Percentiles rank a stretch among this genome's conserved stretches.
Conservation (phyloP, 495 filamentous ascomycete species). For the Chaetomium cochliodes region DNA sequence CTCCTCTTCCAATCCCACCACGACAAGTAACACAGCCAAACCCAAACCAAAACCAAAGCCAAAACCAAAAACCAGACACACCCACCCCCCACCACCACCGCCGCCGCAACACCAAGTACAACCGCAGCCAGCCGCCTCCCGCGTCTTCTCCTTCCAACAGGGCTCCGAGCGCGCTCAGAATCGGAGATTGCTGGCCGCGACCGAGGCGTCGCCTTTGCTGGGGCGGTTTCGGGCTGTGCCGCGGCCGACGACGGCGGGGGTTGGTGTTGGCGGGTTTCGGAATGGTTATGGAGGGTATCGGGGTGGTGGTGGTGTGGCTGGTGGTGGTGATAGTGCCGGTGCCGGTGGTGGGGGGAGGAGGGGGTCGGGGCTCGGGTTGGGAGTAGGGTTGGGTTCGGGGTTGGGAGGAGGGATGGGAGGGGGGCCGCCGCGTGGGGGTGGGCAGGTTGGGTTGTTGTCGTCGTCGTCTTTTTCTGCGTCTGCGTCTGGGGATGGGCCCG, state of each 20-base stretch:
- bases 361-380: not conserved
- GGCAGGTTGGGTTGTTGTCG: slow-evolving; percentile 34
- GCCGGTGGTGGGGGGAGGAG: not conserved
- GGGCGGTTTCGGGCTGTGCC: slow-evolving; percentile 61
- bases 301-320: too few species aligned
- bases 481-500: not conserved
- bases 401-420: not conserved
- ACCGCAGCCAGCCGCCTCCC: slow-evolving; percentile 35
- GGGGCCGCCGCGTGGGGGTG: not conserved
- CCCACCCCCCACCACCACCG: too few species aligned
- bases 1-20: not conserved
- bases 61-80: too few species aligned
- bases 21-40: not conserved
- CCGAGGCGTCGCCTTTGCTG: slow-evolving; percentile 53
- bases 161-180: slow-evolving; percentile 52
- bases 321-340: not conserved
- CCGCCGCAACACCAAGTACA: too few species aligned
- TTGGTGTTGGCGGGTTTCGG: not conserved
- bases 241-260: slow-evolving; percentile 23
- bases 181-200: slow-evolving; percentile 29
- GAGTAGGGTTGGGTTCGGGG: not conserved
- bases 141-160: slow-evolving; percentile 64
- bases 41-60: not conserved
- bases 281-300: not conserved
- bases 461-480: too few species aligned